A percentile compares a stretch with the other conserved stretches of the same genome.
phyloP scores from a whole-genome alignment of 257 asterid species.

The Salvia miltiorrhiza region DNA sequence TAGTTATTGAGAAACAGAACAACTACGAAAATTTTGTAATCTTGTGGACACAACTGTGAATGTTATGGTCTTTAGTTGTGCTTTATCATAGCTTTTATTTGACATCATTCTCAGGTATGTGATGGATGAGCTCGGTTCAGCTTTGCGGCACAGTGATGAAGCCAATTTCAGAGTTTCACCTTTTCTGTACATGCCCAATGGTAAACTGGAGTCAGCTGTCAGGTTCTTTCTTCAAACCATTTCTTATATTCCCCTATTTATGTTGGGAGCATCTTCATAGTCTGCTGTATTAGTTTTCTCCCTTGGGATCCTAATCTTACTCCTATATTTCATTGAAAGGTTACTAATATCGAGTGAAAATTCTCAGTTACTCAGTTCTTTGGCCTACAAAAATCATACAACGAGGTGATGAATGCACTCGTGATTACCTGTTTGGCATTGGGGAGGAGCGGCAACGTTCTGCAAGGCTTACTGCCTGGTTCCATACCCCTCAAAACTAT shows the following conservation, averaged over 20 bases:
- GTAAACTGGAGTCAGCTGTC: slow-evolving; percentile 82
- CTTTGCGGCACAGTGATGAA: slow-evolving; percentile 88
- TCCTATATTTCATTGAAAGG: slow-evolving; percentile 12
- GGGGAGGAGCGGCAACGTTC: slow-evolving; percentile 94
- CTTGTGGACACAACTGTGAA: neutral
- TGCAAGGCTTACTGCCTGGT: slow-evolving; percentile 98
- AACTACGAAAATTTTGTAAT: neutral
- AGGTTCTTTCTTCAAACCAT: slow-evolving; percentile 53
- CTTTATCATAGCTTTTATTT: slow-evolving; percentile 10
- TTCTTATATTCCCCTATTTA: slow-evolving; percentile 9
- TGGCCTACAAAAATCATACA: slow-evolving; percentile 68
- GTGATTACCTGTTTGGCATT: slow-evolving; percentile 79
- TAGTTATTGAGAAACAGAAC: neutral
- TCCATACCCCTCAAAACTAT: slow-evolving; percentile 82
- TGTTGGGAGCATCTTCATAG: slow-evolving; percentile 5
- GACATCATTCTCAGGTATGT: slow-evolving; percentile 63
- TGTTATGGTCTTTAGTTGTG: neutral
- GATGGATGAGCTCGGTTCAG: slow-evolving; percentile 99
- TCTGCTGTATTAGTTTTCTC: neutral
- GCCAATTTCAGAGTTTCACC: slow-evolving; percentile 91
- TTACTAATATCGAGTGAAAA: slow-evolving; percentile 15
- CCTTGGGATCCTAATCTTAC: slow-evolving; percentile 5
- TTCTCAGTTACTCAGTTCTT: slow-evolving; percentile 77
- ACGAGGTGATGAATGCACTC: slow-evolving; percentile 83
- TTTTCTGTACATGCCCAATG: slow-evolving; percentile 96